Evolutionary conservation across 2,329 filamentous ascomycete genomes (phyloP).

Genomic region (Claviceps cyperi): DNA sequence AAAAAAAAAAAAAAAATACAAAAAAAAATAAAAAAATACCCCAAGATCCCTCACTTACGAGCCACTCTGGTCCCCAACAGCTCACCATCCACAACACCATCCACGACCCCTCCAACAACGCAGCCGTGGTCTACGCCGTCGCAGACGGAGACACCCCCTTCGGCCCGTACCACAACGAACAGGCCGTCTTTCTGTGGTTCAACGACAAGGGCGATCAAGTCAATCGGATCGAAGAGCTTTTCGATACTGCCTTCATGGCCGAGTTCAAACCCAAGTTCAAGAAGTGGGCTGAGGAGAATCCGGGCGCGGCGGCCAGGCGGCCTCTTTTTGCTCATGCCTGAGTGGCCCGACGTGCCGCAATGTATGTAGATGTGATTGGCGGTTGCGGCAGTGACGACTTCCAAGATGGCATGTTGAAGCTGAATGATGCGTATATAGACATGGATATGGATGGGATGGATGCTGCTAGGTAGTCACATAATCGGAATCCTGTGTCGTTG

Average conservation of each 20-base stretch:
- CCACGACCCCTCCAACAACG: neutral
- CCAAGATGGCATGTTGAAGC: too few species aligned
- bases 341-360: too few species aligned
- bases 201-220: slow-evolving; percentile 2
- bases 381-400: too few species aligned
- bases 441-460: too few species aligned
- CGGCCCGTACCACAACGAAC: slow-evolving; percentile 3
- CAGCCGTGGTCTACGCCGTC: neutral
- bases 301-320: too few species aligned
- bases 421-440: too few species aligned
- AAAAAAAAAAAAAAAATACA: too few species aligned
- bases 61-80: neutral
- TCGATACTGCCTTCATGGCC: neutral
- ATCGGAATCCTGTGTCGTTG: too few species aligned
- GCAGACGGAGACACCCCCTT: slow-evolving; percentile 1
- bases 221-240: slow-evolving; percentile 1
- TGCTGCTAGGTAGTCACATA: too few species aligned
- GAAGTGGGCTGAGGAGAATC: neutral
- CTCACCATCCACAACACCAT: neutral
- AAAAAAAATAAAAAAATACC: too few species aligned
- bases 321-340: too few species aligned
- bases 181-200: slow-evolving; percentile 3
- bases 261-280: neutral
- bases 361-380: too few species aligned
- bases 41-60: neutral